Base-by-base conservation (phyloP, 2,329 filamentous ascomycete genomes). In the Drechslerella coelobrocha region DNA sequence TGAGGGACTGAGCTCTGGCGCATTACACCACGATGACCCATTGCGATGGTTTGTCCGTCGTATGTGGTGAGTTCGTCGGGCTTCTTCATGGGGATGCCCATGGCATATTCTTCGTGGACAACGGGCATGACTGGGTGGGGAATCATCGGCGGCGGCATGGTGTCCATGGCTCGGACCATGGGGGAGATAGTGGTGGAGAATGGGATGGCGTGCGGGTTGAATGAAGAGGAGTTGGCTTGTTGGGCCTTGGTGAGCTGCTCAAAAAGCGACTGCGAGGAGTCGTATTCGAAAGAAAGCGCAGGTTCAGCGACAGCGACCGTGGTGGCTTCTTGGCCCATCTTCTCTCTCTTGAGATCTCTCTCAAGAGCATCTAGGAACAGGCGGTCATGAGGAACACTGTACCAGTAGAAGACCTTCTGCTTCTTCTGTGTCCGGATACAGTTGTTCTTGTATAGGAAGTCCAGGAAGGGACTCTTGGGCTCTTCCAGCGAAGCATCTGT, bases 341-440 rank as follows among this genome's bases (percentile, higher is more conserved):
- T 99, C 82, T 99, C 94, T 78, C 94, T 88, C 87, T 99, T 99
- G 78, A 99, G 82, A 78, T 99, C 94, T 74, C 94, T 89, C 84
- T 99, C 94, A 76, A 99, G 84, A 39, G 94, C 94, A 82, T 99
- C 94, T 75, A 99, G 88, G 82, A 99, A 99, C 55, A 99, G 87
- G 60, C 94, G 88, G 81, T 99, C 94, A 79, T 99, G 94, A 0
- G 94, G 94, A 51, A 99, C 94, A 82, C 92, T 97, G 82, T 97
- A 99, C 94, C 94, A 99, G 83, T 97, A 99, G 78, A 99, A 99
- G 74, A 99, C 94, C 84, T 99, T 99, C 79, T 99, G 94, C 85
- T 99, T 99, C 87, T 99, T 99, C 81, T 99, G 94, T 37, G 94
- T 99, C 76, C 94, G 89, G 76, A 99, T 99, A 85, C 94, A 99